phyloP scores from a whole-genome alignment of 768 basidiomycete species.

The Amanita rubescens region DNA sequence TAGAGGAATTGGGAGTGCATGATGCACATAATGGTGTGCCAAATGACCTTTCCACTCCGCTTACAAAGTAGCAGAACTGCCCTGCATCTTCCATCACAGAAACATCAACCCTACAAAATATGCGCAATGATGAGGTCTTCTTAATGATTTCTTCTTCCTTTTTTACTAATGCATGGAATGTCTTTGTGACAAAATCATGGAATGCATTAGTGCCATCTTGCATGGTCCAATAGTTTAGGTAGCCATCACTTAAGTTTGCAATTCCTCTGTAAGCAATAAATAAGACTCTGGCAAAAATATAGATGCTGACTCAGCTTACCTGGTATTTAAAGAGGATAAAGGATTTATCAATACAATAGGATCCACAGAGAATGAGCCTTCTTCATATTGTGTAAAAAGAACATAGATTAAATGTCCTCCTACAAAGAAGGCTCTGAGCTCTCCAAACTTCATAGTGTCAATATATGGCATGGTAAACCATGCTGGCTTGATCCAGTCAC shows the following conservation, averaged over 20 bases:
- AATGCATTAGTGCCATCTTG: background rate
- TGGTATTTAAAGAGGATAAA: background rate
- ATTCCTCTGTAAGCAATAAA: background rate
- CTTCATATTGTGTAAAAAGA: background rate
- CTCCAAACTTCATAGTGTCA: background rate
- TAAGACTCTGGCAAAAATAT: background rate
- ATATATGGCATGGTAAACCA: background rate
- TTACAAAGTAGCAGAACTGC: background rate
- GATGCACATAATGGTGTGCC: background rate
- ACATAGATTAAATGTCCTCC: background rate
- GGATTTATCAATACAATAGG: background rate
- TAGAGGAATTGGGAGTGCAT: background rate
- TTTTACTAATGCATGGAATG: background rate
- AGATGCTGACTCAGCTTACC: background rate
- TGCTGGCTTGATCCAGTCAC: background rate
- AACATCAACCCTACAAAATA: background rate
- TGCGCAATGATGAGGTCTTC: background rate
- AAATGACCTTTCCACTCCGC: conserved; percentile 9
- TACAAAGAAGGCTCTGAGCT: background rate
- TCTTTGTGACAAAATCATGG: background rate
- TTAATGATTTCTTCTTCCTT: background rate
- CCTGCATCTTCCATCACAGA: background rate
- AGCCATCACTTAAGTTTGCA: background rate
- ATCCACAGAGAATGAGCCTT: background rate
- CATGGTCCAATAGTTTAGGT: background rate